Conservation (phyloP, 1,139 yeast genomes). For the Martiniozyma asiatica region DNA sequence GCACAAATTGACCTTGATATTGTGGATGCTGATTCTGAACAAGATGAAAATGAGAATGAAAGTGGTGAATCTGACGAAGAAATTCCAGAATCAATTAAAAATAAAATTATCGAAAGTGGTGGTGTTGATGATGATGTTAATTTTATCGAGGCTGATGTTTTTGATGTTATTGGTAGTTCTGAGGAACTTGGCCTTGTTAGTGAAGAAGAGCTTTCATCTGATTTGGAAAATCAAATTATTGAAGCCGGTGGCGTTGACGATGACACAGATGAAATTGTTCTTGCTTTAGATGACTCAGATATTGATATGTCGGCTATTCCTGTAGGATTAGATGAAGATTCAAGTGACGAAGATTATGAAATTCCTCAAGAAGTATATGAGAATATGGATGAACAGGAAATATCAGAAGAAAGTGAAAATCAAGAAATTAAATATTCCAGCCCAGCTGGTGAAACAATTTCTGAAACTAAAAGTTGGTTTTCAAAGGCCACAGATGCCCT, state of each 20-base stretch:
- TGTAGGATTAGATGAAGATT: constrained; percentile 1
- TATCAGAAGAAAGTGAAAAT: too few species aligned
- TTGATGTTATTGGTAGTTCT: constrained; percentile 5
- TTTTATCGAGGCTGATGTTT: constrained; percentile 1
- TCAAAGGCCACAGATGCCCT: constrained; percentile 1
- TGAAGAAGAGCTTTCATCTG: constrained; percentile 4
- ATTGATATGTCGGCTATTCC: constrained; percentile 2
- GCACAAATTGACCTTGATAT: background rate
- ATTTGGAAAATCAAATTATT: constrained; percentile 9
- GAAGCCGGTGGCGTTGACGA: constrained; percentile 4
- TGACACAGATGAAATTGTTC: constrained; percentile 1
- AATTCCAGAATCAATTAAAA: constrained; percentile 8
- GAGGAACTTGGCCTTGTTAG: constrained; percentile 3
- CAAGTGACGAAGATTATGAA: too few species aligned
- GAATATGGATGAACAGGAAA: too few species aligned
- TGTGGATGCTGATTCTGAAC: constrained; percentile 6
- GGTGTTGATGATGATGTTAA: constrained; percentile 2
- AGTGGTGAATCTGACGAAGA: constrained; percentile 2
- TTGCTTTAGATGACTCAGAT: constrained; percentile 1
- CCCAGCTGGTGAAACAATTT: too few species aligned
- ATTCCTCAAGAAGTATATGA: too few species aligned
- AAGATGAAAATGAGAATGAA: constrained; percentile 7
- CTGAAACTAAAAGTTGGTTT: constrained; percentile 1
- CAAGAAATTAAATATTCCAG: too few species aligned
- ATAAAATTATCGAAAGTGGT: constrained; percentile 8